Base-by-base conservation (phyloP, 2,329 filamentous ascomycete genomes). In the Paraphaeosphaeria sporulosa region DNA sequence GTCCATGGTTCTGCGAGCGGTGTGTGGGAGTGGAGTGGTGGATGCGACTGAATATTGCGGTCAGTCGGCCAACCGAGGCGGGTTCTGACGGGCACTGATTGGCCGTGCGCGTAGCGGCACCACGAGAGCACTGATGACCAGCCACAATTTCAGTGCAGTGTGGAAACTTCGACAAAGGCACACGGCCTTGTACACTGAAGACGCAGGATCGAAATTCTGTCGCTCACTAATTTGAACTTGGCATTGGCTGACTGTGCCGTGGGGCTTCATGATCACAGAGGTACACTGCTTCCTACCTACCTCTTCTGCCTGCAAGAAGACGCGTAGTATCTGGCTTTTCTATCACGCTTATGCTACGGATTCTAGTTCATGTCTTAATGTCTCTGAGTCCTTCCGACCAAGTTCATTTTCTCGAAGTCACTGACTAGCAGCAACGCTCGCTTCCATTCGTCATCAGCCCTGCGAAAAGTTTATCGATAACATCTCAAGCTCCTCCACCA, bases 401-500 rank as follows among this genome's bases (percentile, higher is more conserved):
- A n/a, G 10, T 40, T 7, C 15, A 40, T n/a, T n/a, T 2, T 5
- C 8, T 12, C n/a, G 32, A 32, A 32, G 30, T 6, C 30, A 32
- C 30, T 32, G 30, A 38, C 7, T n/a, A 25, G 21, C 34, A 52
- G 36, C 34, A 38, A 44, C 15, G 25, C 43, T 56, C 27, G 36
- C 51, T 38, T 49, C 58, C 47, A 54, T 44, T 47, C 54, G 38
- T 58, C 47, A 40, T 66, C 64, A 62, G 63, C 63, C 64, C 58
- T 15, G 19, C 32, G 54, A 48, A 51, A 58, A 59, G 60, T 44
- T 66, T 67, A 67, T 66, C 63, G 62, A 67, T 67, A 67, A 59
- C 43, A 27, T 47, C 25, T 27, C 25, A 8, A 32, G 6, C 59
- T 34, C 25, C 32, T 23, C 19, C 30, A 27, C 50, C 32, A 46